Percentiles rank a stretch among this genome's conserved stretches.
phyloP scores from a whole-genome alignment of 148 eudicot genomes.

The Heliosperma pusillum region DNA sequence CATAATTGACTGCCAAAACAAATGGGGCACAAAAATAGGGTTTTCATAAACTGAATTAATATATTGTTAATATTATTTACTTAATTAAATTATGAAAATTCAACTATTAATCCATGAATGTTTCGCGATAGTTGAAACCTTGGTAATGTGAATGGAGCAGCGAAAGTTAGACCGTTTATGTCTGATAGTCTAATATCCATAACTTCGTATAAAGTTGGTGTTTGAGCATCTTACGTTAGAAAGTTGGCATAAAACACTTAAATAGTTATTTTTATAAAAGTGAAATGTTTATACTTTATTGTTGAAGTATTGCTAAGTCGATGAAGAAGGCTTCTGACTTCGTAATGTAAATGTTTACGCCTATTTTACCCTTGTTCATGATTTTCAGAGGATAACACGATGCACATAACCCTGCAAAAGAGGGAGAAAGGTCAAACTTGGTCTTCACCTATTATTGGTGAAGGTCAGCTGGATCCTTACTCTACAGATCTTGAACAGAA shows the following conservation, averaged over 20 bases:
- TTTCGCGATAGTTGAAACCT: not conserved
- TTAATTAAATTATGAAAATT: no score
- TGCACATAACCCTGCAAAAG: slow-evolving; percentile 92
- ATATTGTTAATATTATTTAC: no score
- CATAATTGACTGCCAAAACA: no score
- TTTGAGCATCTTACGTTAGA: not conserved
- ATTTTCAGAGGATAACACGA: slow-evolving; percentile 71
- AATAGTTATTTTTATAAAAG: not conserved
- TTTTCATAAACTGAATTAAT: no score
- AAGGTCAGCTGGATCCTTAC: slow-evolving; percentile 85
- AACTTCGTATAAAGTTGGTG: not conserved
- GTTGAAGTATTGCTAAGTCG: not conserved
- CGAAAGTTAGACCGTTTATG: not conserved
- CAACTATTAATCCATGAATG: not conserved
- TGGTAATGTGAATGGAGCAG: not conserved
- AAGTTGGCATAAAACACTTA: not conserved
- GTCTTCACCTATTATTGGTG: slow-evolving; percentile 85
- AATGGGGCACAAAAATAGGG: no score
- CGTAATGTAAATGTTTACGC: not conserved
- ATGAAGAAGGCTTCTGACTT: not conserved
- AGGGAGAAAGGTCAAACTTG: slow-evolving; percentile 94
- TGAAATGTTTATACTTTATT: not conserved
- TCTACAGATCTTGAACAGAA: slow-evolving; percentile 79
- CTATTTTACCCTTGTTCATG: not conserved
- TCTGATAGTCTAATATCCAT: not conserved